phyloP scores from a whole-genome alignment of 2,329 filamentous ascomycete genomes.

The Cladophialophora immunda region DNA sequence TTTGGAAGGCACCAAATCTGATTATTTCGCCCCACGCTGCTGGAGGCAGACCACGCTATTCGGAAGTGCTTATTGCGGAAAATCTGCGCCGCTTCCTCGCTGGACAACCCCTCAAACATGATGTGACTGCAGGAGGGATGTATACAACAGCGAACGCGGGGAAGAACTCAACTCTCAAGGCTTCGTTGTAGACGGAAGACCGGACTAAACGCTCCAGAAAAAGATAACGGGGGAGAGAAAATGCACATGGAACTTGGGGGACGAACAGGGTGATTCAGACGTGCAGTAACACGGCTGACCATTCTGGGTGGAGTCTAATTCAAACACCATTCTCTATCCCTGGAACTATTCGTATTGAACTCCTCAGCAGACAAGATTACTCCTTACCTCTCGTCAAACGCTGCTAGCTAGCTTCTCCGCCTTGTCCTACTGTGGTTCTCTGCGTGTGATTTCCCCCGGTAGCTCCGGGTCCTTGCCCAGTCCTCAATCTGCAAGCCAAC shows the following conservation, averaged over 20 bases:
- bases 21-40: conserved; percentile 40
- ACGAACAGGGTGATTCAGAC: not conserved
- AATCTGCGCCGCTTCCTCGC: conserved; percentile 69
- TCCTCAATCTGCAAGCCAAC: not conserved
- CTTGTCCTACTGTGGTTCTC: too few relatives aligned
- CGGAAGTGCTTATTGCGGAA: conserved; percentile 66
- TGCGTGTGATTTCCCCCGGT: not conserved
- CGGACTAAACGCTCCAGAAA: not conserved
- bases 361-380: not conserved
- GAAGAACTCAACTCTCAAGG: conserved; percentile 18
- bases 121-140: conserved; percentile 21
- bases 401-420: not conserved
- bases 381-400: not conserved
- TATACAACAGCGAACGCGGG: not conserved
- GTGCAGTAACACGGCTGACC: not conserved
- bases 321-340: not conserved
- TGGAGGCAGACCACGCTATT: conserved; percentile 63
- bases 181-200: conserved; percentile 12
- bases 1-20: conserved; percentile 35
- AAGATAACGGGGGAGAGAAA: not conserved
- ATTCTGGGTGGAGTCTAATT: not conserved
- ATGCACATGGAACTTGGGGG: not conserved
- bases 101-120: conserved; percentile 66
- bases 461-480: not conserved
- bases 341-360: not conserved